Evolutionary conservation across 108 stramenopile species (phyloP).

Genomic region (Cyclotella sp.): DNA sequence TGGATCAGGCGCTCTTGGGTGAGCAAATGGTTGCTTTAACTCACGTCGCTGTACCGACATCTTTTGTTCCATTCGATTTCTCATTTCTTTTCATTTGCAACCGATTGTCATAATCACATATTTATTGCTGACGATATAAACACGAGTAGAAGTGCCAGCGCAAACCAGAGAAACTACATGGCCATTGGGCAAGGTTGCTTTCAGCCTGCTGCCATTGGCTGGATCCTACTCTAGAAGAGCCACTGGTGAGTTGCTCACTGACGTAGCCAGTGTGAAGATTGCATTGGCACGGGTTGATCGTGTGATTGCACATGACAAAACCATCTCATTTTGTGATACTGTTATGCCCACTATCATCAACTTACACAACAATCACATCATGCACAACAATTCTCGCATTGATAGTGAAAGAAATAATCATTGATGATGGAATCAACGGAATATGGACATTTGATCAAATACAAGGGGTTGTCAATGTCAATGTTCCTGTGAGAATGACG

Average conservation of each 20-base stretch:
- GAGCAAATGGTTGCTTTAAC: no score
- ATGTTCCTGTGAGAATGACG: conserved; percentile 90
- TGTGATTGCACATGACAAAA: neutral
- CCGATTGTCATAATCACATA: no score
- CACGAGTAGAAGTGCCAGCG: neutral
- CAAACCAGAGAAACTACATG: conserved; percentile 49
- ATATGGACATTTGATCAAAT: conserved; percentile 94
- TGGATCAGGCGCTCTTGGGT: neutral
- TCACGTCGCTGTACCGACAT: no score
- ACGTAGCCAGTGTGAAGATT: no score
- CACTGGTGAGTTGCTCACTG: conserved; percentile 54
- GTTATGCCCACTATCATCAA: neutral
- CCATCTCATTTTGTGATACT: neutral
- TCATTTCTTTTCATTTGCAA: no score
- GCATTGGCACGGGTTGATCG: neutral
- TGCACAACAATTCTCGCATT: neutral
- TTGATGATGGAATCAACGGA: conserved; percentile 18
- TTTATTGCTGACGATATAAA: no score
- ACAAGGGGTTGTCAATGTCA: conserved; percentile 93
- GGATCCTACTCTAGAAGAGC: conserved; percentile 74
- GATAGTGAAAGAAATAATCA: conserved; percentile 7
- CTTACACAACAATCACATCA: neutral
- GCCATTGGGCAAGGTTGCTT: conserved; percentile 87
- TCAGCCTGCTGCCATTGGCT: conserved; percentile 76
- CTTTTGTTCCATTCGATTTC: no score